These are phyloP conservation scores for Entophlyctis luteolus DNA, from an alignment of 192 early-diverging fungal genomes.

Conservation along the genomic window DNA sequence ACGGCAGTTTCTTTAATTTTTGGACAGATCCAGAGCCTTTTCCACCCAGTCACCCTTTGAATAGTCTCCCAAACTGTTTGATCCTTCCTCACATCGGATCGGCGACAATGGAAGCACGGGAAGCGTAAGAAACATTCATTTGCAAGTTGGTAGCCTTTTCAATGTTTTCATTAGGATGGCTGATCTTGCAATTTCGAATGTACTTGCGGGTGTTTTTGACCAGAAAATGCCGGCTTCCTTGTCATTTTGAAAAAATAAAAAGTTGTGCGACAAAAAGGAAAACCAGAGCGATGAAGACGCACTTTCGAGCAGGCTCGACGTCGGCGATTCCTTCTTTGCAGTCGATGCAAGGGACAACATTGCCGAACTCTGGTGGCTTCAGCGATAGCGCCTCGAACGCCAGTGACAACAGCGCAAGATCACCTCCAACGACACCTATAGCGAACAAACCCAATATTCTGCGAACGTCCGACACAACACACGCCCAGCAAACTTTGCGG, in stretches of 20 bases:
- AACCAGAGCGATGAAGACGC: no score
- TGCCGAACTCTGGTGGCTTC: no score
- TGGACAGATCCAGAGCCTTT: conserved; percentile 72
- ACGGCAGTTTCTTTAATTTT: background rate
- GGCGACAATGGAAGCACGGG: conserved; percentile 77
- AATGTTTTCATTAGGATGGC: conserved; percentile 4
- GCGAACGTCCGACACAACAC: no score
- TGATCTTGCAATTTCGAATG: conserved; percentile 15
- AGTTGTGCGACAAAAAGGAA: no score
- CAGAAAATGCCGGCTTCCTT: conserved; percentile 11
- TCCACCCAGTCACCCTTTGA: conserved; percentile 54
- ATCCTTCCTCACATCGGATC: conserved; percentile 85
- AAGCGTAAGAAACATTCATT: conserved; percentile 34
- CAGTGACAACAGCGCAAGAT: no score
- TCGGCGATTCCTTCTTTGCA: no score
- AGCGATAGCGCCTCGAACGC: no score
- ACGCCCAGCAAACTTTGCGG: no score
- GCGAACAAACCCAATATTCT: no score
- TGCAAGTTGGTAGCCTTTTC: background rate
- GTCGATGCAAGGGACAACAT: no score
- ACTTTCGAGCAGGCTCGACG: no score
- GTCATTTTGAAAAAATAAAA: background rate
- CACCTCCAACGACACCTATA: no score
- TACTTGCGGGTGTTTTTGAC: conserved; percentile 16
- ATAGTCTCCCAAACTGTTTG: conserved; percentile 54